Percentiles rank a stretch among this genome's conserved stretches.
phyloP scores from a whole-genome alignment of 2,329 filamentous ascomycete genomes.

The Apiospora phragmitis region DNA sequence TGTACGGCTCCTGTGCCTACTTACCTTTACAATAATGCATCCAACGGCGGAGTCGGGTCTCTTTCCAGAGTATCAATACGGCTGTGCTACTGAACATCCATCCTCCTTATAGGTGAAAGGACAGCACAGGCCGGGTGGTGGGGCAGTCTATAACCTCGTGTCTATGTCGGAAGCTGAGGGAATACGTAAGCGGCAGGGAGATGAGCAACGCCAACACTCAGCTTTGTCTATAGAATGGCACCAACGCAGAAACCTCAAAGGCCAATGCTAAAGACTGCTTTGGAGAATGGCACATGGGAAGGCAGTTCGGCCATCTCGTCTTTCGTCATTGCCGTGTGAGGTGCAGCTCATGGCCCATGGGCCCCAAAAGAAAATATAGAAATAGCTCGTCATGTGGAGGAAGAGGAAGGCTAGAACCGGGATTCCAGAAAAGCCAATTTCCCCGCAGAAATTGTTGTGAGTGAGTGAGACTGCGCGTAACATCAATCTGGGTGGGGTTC shows the following conservation, averaged over 20 bases:
- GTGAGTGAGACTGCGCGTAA: neutral
- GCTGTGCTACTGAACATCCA: neutral
- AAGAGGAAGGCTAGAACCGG: neutral
- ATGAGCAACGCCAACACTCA: neutral
- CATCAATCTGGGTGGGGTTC: neutral
- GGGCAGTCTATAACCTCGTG: neutral
- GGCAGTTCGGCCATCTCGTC: neutral
- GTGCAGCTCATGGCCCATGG: neutral
- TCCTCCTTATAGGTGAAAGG: neutral
- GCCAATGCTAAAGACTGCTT: neutral
- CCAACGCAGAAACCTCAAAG: neutral
- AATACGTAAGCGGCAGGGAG: neutral
- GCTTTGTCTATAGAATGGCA: neutral
- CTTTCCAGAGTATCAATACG: neutral
- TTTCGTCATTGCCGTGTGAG: constrained; percentile 1
- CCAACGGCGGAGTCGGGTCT: neutral
- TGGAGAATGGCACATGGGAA: neutral
- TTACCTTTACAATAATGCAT: neutral
- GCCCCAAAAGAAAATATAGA: neutral
- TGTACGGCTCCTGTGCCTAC: neutral
- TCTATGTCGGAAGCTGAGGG: neutral
- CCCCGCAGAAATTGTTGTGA: neutral
- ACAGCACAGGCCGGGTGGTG: neutral
- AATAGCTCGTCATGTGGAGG: constrained; percentile 1
- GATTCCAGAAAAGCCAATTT: neutral